Conservation (phyloP, 2,329 filamentous ascomycete species). For the Monilinia polystroma region DNA sequence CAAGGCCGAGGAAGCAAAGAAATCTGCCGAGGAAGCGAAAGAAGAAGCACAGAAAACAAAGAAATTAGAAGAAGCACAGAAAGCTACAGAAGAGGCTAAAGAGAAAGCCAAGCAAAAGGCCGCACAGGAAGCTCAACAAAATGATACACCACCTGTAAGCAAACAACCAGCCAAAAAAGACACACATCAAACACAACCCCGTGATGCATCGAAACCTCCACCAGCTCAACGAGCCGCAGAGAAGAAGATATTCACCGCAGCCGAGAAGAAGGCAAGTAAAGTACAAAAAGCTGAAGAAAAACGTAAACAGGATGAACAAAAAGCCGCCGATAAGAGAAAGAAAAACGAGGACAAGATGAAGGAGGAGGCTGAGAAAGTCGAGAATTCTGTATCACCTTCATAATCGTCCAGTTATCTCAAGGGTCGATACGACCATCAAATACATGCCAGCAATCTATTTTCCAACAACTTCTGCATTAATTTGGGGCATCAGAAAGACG, state of each 20-base stretch:
- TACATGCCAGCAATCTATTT: not conserved
- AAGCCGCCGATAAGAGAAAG: constrained; percentile 19
- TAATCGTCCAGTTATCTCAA: not conserved
- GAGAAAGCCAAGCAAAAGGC: constrained; percentile 12
- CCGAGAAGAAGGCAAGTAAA: constrained; percentile 23
- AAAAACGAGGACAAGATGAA: constrained; percentile 19
- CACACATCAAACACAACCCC: not conserved
- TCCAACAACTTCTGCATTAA: not conserved
- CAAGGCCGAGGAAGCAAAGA: constrained; percentile 32
- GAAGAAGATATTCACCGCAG: constrained; percentile 17
- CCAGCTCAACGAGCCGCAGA: constrained; percentile 19
- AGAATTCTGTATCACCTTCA: not conserved
- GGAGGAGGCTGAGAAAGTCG: not conserved
- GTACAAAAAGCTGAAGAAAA: constrained; percentile 23
- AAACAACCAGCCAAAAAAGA: constrained; percentile 21
- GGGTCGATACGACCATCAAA: not conserved
- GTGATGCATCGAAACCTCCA: constrained; percentile 16
- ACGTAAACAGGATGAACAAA: constrained; percentile 21
- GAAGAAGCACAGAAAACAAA: constrained; percentile 39
- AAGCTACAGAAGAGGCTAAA: constrained; percentile 3
- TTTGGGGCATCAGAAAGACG: not conserved
- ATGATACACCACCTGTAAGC: constrained; percentile 13
- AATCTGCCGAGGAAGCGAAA: constrained; percentile 26
- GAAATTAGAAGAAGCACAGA: constrained; percentile 16
- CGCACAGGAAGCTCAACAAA: constrained; percentile 7